Conservation (phyloP, 495 filamentous ascomycete species). For the Podospora tetraspora region DNA sequence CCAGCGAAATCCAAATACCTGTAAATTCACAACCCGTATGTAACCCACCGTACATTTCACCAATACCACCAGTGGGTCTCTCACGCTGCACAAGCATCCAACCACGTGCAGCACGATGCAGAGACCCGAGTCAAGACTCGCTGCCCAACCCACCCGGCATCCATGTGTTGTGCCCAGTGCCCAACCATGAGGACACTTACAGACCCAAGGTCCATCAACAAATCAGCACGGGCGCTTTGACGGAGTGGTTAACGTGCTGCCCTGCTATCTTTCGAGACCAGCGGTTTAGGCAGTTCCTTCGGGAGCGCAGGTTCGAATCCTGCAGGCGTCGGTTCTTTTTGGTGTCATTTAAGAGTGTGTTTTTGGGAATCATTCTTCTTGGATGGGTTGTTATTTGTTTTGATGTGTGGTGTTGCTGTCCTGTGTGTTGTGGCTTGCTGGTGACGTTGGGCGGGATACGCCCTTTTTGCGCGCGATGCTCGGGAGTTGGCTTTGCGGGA, state of each 20-base stretch:
- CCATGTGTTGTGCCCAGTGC: neutral
- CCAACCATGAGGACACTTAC: neutral
- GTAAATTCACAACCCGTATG: neutral
- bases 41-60: neutral
- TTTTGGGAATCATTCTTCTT: no score
- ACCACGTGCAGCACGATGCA: neutral
- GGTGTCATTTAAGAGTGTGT: no score
- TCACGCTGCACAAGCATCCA: neutral
- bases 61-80: neutral
- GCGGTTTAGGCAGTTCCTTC: slow-evolving; percentile 19
- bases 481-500: neutral
- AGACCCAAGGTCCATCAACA: neutral
- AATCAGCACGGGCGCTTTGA: slow-evolving; percentile 15
- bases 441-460: neutral
- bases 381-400: neutral
- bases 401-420: neutral
- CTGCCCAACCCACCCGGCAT: neutral
- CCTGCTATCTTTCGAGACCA: slow-evolving; percentile 1
- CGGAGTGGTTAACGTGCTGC: slow-evolving; percentile 15
- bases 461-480: neutral
- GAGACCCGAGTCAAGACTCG: neutral
- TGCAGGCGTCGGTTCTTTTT: slow-evolving; percentile 20
- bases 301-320: slow-evolving; percentile 30
- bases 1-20: neutral
- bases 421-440: neutral